phyloP scores from a whole-genome alignment of 2,329 filamentous ascomycete genomes.

The Orbilia quercus region DNA sequence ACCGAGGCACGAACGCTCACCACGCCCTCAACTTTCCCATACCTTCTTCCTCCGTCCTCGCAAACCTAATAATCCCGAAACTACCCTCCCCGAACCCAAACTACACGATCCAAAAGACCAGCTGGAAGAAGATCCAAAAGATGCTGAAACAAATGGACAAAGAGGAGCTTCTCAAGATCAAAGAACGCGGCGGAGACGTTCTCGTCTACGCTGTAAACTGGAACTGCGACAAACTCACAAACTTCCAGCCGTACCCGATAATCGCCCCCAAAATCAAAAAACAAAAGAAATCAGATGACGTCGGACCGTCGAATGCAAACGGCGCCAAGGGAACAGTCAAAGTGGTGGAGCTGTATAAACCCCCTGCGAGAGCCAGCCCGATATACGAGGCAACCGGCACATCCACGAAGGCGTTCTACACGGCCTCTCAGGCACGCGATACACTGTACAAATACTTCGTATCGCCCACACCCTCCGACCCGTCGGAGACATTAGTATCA shows the following conservation, averaged over 20 bases:
- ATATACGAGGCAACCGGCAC: conserved; percentile 42
- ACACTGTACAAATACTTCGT: conserved; percentile 71
- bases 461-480: conserved; percentile 58
- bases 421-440: conserved; percentile 70
- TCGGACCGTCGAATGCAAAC: conserved; percentile 12
- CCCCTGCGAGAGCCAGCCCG: conserved; percentile 52
- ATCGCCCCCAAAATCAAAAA: conserved; percentile 64
- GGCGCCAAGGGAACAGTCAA: conserved; percentile 54
- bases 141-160: conserved; percentile 77
- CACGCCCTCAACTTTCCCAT: conserved; percentile 71
- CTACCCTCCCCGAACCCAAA: conserved; percentile 67
- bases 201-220: conserved; percentile 75
- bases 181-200: conserved; percentile 74
- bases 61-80: conserved; percentile 74
- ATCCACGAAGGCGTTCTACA: conserved; percentile 68
- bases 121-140: conserved; percentile 76
- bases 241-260: conserved; percentile 73
- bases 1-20: conserved; percentile 59
- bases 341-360: conserved; percentile 59
- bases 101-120: conserved; percentile 73
- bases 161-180: conserved; percentile 71
- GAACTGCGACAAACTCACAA: conserved; percentile 67
- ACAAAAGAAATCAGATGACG: conserved; percentile 62
- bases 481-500: conserved; percentile 68
- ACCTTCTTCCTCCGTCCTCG: conserved; percentile 73